Evolutionary conservation across 2,329 filamentous ascomycete genomes (phyloP).

Genomic region (Chrysosporium queenslandicum): DNA sequence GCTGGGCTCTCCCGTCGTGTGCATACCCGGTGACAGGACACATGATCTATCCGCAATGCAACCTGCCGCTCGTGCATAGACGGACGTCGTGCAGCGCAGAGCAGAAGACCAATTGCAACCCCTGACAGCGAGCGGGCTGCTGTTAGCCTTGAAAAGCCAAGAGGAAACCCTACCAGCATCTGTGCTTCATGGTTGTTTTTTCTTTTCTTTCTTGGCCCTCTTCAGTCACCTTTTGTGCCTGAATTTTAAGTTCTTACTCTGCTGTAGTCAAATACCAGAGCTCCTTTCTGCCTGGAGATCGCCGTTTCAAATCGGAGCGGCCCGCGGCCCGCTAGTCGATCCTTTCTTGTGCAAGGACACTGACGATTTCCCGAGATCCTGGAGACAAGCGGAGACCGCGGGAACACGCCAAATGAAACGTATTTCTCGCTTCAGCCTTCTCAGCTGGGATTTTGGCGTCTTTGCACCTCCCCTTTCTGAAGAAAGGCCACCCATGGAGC

Average conservation of each 20-base stretch:
- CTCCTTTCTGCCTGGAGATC: slow-evolving; percentile 2
- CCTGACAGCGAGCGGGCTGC: neutral
- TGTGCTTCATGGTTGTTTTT: neutral
- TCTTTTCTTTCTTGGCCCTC: neutral
- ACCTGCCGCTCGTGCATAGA: slow-evolving; percentile 14
- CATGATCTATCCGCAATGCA: slow-evolving; percentile 16
- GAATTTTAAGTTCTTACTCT: neutral
- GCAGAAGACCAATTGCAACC: neutral
- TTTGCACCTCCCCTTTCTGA: too few relatives aligned
- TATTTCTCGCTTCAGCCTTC: neutral
- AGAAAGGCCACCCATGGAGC: too few relatives aligned
- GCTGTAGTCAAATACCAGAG: neutral
- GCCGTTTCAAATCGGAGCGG: slow-evolving; percentile 13
- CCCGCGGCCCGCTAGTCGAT: slow-evolving; percentile 11
- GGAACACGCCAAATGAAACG: neutral
- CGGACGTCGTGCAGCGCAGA: slow-evolving; percentile 1
- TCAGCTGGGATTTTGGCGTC: too few relatives aligned
- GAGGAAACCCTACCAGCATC: neutral
- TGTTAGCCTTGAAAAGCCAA: neutral
- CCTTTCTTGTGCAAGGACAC: slow-evolving; percentile 5
- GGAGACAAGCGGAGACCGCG: slow-evolving; percentile 2
- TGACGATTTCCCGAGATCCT: slow-evolving; percentile 7
- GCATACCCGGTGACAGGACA: slow-evolving; percentile 12
- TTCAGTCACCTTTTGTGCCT: too few relatives aligned
- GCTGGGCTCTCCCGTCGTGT: slow-evolving; percentile 1